Conservation (phyloP, 2,329 filamentous ascomycete genomes). For the Cryoendolithus antarcticus region DNA sequence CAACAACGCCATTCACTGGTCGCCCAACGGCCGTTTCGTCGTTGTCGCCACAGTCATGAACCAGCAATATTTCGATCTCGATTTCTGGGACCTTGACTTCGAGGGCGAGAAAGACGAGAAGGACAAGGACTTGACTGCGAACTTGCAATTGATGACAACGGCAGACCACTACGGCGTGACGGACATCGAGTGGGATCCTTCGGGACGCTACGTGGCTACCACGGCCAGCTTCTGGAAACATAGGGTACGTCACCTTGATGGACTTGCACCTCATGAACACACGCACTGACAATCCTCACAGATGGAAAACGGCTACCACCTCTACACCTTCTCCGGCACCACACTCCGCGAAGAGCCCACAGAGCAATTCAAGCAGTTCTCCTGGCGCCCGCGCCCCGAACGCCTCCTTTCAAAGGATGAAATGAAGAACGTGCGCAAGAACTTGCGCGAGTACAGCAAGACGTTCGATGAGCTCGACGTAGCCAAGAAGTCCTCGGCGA, state of each 20-base stretch:
- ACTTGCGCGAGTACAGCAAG: constrained; percentile 90
- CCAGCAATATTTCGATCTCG: constrained; percentile 84
- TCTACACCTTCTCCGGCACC: constrained; percentile 92
- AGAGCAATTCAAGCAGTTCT: constrained; percentile 95
- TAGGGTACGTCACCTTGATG: constrained; percentile 49
- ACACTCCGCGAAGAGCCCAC: constrained; percentile 79
- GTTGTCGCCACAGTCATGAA: constrained; percentile 88
- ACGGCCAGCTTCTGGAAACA: constrained; percentile 96
- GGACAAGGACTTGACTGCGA: constrained; percentile 88
- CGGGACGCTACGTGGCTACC: constrained; percentile 83
- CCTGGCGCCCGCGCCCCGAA: constrained; percentile 83
- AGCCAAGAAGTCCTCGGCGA: constrained; percentile 84
- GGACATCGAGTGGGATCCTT: constrained; percentile 96
- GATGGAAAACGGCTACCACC: constrained; percentile 99
- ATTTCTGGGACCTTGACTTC: constrained; percentile 96
- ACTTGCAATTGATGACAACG: constrained; percentile 87
- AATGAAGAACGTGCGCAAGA: constrained; percentile 96
- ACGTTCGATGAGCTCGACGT: constrained; percentile 91
- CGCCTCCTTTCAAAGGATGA: constrained; percentile 90
- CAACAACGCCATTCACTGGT: constrained; percentile 99
- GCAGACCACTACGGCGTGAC: constrained; percentile 96
- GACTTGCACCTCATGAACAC: background rate
- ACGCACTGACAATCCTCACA: constrained; percentile 26
- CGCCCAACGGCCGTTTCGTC: constrained; percentile 86
- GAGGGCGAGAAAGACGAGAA: constrained; percentile 90